Evolutionary conservation across 108 stramenopile species (phyloP).

Genomic region (Pseudonitzschia pungens): DNA sequence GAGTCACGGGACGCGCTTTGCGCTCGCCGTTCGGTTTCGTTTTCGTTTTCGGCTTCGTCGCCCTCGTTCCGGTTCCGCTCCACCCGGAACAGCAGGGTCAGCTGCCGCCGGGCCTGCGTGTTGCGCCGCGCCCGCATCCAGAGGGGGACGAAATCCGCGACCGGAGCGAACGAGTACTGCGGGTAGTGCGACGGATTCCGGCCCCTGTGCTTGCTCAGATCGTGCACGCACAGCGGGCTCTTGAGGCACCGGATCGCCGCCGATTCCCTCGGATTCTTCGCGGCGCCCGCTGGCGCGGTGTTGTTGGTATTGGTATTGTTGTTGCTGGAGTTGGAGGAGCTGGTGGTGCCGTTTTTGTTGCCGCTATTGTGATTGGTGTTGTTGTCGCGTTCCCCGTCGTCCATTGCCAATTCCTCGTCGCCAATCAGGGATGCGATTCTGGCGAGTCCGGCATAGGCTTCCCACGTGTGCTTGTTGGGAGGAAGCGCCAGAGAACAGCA

Average conservation of each 20-base stretch:
- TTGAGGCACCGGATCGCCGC: not conserved
- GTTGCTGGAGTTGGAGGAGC: no score
- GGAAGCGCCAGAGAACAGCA: slow-evolving; percentile 37
- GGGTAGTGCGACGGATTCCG: not conserved
- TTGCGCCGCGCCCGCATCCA: slow-evolving; percentile 58
- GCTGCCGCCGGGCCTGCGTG: slow-evolving; percentile 38
- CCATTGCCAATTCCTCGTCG: not conserved
- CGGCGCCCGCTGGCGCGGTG: not conserved
- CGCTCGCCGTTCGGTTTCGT: not conserved
- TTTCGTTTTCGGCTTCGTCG: no score
- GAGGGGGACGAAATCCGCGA: slow-evolving; percentile 42
- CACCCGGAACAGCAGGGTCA: slow-evolving; percentile 40
- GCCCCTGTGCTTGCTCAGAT: slow-evolving; percentile 7
- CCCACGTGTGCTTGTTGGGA: slow-evolving; percentile 45
- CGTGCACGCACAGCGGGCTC: slow-evolving; percentile 18
- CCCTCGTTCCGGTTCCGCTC: not conserved
- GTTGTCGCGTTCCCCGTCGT: not conserved
- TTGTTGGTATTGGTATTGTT: not conserved
- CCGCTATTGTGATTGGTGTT: not conserved
- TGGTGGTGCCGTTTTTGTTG: not conserved
- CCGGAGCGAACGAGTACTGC: slow-evolving; percentile 22
- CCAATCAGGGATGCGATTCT: slow-evolving; percentile 31
- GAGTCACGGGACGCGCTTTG: not conserved
- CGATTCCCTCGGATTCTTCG: not conserved
- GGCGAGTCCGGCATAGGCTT: slow-evolving; percentile 40